These are phyloP conservation scores for Thymus quinquecostatus DNA, from an alignment of 257 asterid species.

Conservation along the genomic window DNA sequence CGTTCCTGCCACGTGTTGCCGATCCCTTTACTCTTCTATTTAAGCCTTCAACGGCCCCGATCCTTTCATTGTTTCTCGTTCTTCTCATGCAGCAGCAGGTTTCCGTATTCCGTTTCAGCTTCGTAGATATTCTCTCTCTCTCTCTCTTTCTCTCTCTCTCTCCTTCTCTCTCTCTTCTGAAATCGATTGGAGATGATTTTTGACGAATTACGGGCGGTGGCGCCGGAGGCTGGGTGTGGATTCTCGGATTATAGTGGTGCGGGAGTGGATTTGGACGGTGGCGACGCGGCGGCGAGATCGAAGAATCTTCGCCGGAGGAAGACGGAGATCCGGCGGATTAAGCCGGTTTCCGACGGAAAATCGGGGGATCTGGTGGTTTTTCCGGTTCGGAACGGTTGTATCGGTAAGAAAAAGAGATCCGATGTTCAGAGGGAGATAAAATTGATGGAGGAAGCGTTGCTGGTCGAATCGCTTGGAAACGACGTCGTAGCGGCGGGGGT, in stretches of 20 bases:
- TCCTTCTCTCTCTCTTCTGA: not conserved
- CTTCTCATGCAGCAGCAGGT: slow-evolving; percentile 32
- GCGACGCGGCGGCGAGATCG: slow-evolving; percentile 2
- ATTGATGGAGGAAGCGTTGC: not conserved
- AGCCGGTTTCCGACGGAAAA: slow-evolving; percentile 10
- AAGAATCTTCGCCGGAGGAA: slow-evolving; percentile 33
- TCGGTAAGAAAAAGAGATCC: slow-evolving; percentile 29
- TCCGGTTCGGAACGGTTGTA: not conserved
- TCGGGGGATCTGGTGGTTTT: slow-evolving; percentile 4
- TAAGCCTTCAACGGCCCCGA: slow-evolving; percentile 25
- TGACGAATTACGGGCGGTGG: slow-evolving; percentile 2
- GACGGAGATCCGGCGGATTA: slow-evolving; percentile 33
- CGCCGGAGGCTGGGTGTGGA: slow-evolving; percentile 21
- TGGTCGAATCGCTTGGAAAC: not conserved
- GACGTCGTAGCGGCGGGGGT: slow-evolving; percentile 13
- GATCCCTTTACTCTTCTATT: not conserved
- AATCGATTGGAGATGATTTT: slow-evolving; percentile 27
- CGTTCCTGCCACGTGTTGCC: slow-evolving; percentile 34
- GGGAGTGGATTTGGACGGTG: slow-evolving; percentile 4
- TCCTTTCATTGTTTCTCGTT: not conserved
- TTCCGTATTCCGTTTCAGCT: not conserved
- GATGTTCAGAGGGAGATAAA: slow-evolving; percentile 9
- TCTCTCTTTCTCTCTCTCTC: not conserved
- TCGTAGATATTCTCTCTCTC: not conserved
- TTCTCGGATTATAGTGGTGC: not conserved